Percentiles rank a stretch among this genome's conserved stretches.
These are phyloP conservation scores for Arthrobotrys sphaeroides DNA, from an alignment of 2,329 filamentous ascomycete genomes.

Conservation along the genomic window DNA sequence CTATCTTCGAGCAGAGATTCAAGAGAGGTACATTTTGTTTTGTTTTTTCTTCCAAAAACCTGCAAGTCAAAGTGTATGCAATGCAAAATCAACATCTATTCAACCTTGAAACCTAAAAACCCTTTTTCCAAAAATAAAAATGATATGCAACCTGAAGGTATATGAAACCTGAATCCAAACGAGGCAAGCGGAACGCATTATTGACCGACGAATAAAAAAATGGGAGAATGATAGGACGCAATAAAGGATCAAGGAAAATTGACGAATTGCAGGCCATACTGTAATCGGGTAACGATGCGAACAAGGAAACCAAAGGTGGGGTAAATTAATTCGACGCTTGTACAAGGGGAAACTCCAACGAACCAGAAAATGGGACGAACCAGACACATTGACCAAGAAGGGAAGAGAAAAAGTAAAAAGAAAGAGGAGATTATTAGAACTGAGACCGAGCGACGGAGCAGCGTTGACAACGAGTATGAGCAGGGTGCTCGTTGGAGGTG, in stretches of 20 bases:
- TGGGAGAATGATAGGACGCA: background rate
- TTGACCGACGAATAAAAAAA: background rate
- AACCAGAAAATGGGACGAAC: background rate
- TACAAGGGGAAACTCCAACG: too few species aligned
- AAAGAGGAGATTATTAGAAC: conserved; percentile 2
- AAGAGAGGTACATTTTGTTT: background rate
- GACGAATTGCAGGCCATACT: background rate
- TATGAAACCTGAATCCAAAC: background rate
- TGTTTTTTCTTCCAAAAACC: background rate
- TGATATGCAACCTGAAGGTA: background rate
- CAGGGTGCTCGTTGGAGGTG: conserved; percentile 26
- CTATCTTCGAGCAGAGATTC: background rate
- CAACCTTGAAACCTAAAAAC: background rate
- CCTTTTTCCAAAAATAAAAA: background rate
- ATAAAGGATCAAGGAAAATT: background rate
- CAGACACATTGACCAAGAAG: background rate
- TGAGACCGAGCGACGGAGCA: conserved; percentile 41
- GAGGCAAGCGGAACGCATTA: background rate
- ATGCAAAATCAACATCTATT: background rate
- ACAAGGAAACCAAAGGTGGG: background rate
- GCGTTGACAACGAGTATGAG: conserved; percentile 22
- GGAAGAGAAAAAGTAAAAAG: background rate
- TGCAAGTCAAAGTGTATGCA: background rate
- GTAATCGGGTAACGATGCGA: background rate
- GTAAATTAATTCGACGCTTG: background rate